Evolutionary conservation across 352 stramenopile genomes (phyloP).

Genomic region (Phytophthora aleatoria): DNA sequence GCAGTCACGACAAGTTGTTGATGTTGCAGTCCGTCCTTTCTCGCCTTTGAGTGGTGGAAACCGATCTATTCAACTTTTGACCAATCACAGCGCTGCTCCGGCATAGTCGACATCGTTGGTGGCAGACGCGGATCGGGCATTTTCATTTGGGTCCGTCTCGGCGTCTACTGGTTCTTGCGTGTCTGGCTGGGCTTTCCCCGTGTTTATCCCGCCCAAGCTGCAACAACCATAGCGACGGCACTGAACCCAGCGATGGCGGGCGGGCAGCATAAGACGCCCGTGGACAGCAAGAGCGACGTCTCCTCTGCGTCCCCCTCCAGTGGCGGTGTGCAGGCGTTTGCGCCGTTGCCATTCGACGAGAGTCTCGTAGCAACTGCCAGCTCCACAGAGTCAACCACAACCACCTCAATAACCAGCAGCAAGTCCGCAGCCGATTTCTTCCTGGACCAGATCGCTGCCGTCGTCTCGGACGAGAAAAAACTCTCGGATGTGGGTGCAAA

Average conservation of each 20-base stretch:
- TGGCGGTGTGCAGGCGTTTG: constrained; percentile 31
- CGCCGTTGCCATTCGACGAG: constrained; percentile 62
- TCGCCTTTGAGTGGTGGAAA: constrained; percentile 1
- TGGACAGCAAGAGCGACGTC: constrained; percentile 18
- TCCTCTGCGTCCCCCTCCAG: constrained; percentile 20
- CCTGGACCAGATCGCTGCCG: constrained; percentile 73
- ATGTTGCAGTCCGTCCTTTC: constrained; percentile 6
- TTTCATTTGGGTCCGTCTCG: constrained; percentile 18
- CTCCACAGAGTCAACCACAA: constrained; percentile 1
- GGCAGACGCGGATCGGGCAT: constrained; percentile 31
- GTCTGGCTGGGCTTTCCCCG: not conserved
- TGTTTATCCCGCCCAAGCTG: constrained; percentile 9
- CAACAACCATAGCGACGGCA: constrained; percentile 19
- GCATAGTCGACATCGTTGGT: constrained; percentile 33
- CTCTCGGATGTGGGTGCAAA: constrained; percentile 64
- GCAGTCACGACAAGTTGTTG: constrained; percentile 9
- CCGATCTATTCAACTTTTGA: constrained; percentile 5
- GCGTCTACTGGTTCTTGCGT: not conserved
- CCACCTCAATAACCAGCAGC: constrained; percentile 12
- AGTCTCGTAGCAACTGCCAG: constrained; percentile 42
- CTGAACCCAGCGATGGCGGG: constrained; percentile 24
- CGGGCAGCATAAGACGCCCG: constrained; percentile 21
- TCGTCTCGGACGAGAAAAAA: constrained; percentile 78
- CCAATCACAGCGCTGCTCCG: constrained; percentile 17
- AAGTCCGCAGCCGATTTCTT: constrained; percentile 61